Conservation (phyloP, 2,329 filamentous ascomycete genomes). For the Epichloe bromicola region DNA sequence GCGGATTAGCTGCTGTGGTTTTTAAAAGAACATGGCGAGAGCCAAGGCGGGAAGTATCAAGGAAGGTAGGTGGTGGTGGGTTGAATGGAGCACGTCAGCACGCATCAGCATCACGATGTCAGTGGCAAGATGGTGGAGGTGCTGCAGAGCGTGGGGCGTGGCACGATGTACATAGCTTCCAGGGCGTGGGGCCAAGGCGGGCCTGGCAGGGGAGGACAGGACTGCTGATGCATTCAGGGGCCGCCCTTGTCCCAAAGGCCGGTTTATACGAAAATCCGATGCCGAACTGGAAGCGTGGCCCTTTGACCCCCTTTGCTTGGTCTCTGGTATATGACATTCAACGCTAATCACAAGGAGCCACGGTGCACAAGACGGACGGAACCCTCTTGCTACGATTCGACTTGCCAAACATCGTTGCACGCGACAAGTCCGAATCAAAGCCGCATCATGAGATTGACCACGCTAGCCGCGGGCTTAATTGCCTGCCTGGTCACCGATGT, state of each 20-base stretch:
- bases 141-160: too few species aligned
- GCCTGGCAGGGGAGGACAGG: not conserved
- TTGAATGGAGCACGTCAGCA: not conserved
- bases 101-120: not conserved
- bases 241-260: conserved; percentile 3
- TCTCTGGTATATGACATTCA: not conserved
- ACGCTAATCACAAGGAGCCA: conserved; percentile 2
- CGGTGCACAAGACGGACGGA: conserved; percentile 1
- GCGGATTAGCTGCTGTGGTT: not conserved
- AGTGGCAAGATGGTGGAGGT: not conserved
- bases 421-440: conserved; percentile 14
- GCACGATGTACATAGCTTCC: too few species aligned
- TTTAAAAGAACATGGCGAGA: not conserved
- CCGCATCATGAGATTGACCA: conserved; percentile 50
- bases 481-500: conserved; percentile 58
- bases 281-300: conserved; percentile 11
- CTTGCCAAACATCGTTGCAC: conserved; percentile 10
- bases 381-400: not conserved
- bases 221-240: too few species aligned
- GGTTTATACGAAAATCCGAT: conserved; percentile 12
- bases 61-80: not conserved
- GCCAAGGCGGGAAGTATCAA: not conserved
- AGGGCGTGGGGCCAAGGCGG: not conserved
- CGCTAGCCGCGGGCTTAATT: conserved; percentile 53
- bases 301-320: conserved; percentile 2